Evolutionary conservation across 495 filamentous ascomycete genomes (phyloP).

Genomic region (Glonium stellatum): DNA sequence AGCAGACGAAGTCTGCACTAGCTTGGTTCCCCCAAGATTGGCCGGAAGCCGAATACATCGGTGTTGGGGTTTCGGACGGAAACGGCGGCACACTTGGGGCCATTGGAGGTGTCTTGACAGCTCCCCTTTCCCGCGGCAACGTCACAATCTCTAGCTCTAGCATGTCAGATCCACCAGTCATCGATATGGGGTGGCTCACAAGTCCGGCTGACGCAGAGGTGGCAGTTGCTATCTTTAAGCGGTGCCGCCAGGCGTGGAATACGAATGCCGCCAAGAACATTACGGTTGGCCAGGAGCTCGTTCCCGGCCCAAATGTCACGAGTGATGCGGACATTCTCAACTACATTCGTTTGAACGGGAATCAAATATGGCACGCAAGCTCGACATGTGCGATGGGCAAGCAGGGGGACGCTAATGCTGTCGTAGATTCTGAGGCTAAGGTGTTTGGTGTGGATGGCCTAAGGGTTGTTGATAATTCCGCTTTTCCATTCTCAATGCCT

Average conservation of each 20-base stretch:
- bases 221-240: slow-evolving; percentile 48
- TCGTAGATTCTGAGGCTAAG: slow-evolving; percentile 46
- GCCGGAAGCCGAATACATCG: too few species aligned
- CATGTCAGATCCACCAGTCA: slow-evolving; percentile 46
- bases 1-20: too few species aligned
- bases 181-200: slow-evolving; percentile 50
- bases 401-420: slow-evolving; percentile 42
- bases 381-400: slow-evolving; percentile 50
- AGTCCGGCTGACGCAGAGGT: slow-evolving; percentile 49
- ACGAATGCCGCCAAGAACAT: slow-evolving; percentile 35
- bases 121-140: slow-evolving; percentile 1
- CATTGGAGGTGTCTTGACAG: too few species aligned
- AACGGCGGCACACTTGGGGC: too few species aligned
- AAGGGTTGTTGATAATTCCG: slow-evolving; percentile 16
- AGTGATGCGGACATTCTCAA: slow-evolving; percentile 48
- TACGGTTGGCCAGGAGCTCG: slow-evolving; percentile 41
- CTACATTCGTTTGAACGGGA: slow-evolving; percentile 37
- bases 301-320: slow-evolving; percentile 43
- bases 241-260: slow-evolving; percentile 43
- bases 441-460: slow-evolving; percentile 45
- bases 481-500: slow-evolving; percentile 13
- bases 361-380: slow-evolving; percentile 46
- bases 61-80: too few species aligned
- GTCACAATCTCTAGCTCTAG: slow-evolving; percentile 12
- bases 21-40: too few species aligned